These are phyloP conservation scores for Sextonia rubra DNA, from an alignment of 164 flowering plant genomes.

Conservation along the genomic window DNA sequence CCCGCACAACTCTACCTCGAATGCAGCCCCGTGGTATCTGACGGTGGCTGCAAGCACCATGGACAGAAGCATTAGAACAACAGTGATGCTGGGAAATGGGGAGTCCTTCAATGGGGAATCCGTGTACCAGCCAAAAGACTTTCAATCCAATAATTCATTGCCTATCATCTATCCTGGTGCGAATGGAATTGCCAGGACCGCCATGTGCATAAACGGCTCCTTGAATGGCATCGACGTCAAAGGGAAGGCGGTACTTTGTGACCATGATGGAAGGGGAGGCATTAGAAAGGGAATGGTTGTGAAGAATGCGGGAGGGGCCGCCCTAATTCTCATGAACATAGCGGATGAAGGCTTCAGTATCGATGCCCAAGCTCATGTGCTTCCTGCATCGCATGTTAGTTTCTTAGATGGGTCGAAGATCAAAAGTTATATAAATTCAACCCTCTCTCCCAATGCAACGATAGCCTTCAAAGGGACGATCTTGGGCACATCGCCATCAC, in stretches of 20 bases:
- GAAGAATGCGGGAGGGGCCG: constrained; percentile 41
- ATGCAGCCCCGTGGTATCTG: constrained; percentile 45
- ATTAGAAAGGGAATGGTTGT: constrained; percentile 22
- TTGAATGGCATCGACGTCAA: constrained; percentile 15
- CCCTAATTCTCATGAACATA: constrained; percentile 13
- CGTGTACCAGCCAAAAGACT: constrained; percentile 22
- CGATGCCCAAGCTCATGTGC: constrained; percentile 28
- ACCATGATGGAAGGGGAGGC: constrained; percentile 15
- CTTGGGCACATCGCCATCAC: constrained; percentile 14
- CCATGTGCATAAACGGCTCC: constrained; percentile 15
- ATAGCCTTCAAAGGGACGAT: constrained; percentile 40
- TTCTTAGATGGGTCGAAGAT: constrained; percentile 27
- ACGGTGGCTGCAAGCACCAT: constrained; percentile 52
- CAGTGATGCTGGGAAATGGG: constrained; percentile 5
- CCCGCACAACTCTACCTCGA: constrained; percentile 15
- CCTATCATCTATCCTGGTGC: constrained; percentile 32
- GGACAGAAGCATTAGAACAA: constrained; percentile 27
- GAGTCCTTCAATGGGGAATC: constrained; percentile 29
- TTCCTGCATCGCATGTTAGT: constrained; percentile 39
- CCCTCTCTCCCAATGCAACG: constrained; percentile 29
- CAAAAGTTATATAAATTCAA: constrained; percentile 39
- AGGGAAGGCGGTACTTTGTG: constrained; percentile 36
- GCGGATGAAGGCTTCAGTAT: constrained; percentile 22
- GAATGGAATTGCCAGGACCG: constrained; percentile 11
- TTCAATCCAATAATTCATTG: constrained; percentile 1